phyloP scores from a whole-genome alignment of 495 filamentous ascomycete species.

The Evernia prunastri region DNA sequence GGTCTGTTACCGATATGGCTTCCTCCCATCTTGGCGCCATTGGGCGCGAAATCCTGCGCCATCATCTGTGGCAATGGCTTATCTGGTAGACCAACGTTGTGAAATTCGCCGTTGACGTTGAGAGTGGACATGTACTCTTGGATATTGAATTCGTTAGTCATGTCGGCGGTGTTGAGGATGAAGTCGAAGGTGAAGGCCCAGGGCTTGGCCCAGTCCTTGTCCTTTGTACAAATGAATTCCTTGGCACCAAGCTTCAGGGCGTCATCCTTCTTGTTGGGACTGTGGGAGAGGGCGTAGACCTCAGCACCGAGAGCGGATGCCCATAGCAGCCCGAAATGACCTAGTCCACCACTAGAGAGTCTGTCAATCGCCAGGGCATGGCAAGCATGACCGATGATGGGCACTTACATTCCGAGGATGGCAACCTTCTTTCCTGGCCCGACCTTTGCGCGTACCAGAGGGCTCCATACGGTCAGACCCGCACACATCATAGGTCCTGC shows the following conservation, averaged over 20 bases:
- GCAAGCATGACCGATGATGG: background rate
- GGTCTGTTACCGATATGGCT: conserved; percentile 74
- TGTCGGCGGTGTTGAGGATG: conserved; percentile 66
- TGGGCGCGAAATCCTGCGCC: conserved; percentile 67
- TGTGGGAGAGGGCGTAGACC: conserved; percentile 62
- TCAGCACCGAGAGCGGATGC: conserved; percentile 66
- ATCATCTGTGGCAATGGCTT: conserved; percentile 66
- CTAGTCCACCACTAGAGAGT: conserved; percentile 52
- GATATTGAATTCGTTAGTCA: conserved; percentile 61
- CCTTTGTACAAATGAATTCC: conserved; percentile 61
- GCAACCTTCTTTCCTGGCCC: conserved; percentile 29
- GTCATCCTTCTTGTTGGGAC: conserved; percentile 62
- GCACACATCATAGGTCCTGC: conserved; percentile 89
- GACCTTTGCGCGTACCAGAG: conserved; percentile 48
- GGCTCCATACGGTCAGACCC: conserved; percentile 73
- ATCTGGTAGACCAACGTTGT: conserved; percentile 80
- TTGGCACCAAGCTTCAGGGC: conserved; percentile 63
- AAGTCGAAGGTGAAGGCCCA: conserved; percentile 63
- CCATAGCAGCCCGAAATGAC: conserved; percentile 67
- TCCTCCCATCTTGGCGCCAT: conserved; percentile 73
- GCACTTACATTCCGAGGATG: conserved; percentile 50
- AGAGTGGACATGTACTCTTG: conserved; percentile 68
- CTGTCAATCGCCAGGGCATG: background rate
- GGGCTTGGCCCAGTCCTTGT: conserved; percentile 57
- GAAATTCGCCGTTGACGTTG: conserved; percentile 76